Evolutionary conservation across 169 alveolate genomes (phyloP), one percentile per base, ranked within the genome.

Genomic region (Eimeria acervulina): DNA sequence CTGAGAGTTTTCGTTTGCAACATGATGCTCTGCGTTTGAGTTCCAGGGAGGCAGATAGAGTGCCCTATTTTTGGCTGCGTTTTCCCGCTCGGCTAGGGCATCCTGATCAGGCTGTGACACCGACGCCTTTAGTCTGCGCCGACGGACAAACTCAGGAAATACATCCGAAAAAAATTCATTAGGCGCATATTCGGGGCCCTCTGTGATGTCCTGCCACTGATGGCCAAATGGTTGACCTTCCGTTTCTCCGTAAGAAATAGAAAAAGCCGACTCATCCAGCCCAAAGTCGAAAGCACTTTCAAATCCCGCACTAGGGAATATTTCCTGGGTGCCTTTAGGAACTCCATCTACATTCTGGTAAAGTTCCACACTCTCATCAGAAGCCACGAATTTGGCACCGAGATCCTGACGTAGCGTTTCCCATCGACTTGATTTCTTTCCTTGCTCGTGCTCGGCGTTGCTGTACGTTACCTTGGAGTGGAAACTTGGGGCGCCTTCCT

Each of bases 381-480:
- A 44, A 44, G 38, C 26, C 26, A 42, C 26, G 17, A 40, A 26
- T 40, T 44, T 23, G 36, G 31, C 38, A 26, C 44, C 40, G 66
- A 78, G 21, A n/a, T n/a, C n/a, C 31, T 44, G 63, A 19, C 66
- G 63, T 4, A 42, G 89, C 51, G 31, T 44, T 26, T 52, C 91
- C 91, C 91, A 83, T 26, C 31, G 74, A 28, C 31, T n/a, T 51
- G 68, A 7, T n/a, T 83, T 44, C 52, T 47, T 83, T 51, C 52
- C 91, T 26, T 28, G 7, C 52, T 52, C 74, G 52, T n/a, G 63
- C 70, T 4, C 38, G 55, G 61, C 87, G 44, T 15, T 70, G 59
- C 12, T 42, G 5, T 15, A 7, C 59, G n/a, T 17, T 44, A 1
- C 42, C 31, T 78, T 78, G 5, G 40, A 26, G 38, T 36, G 55